phyloP scores from a whole-genome alignment of 2,329 filamentous ascomycete genomes.

The Penicillium decumbens region DNA sequence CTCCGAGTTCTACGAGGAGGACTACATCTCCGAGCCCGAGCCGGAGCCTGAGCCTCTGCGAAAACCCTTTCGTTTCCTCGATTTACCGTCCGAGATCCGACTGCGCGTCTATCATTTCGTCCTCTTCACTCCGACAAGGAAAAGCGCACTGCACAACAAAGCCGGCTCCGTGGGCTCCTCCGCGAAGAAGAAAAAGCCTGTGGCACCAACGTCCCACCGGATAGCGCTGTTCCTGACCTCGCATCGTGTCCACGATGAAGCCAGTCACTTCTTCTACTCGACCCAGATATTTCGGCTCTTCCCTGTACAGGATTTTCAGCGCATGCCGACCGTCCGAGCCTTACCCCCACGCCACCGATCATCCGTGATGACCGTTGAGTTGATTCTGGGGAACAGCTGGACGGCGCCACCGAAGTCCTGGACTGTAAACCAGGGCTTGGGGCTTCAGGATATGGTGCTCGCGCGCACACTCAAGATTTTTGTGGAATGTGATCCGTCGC shows the following conservation, averaged over 20 bases:
- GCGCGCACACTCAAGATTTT: constrained; percentile 53
- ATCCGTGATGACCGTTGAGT: constrained; percentile 51
- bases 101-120: constrained; percentile 47
- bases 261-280: constrained; percentile 49
- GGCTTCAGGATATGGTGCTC: constrained; percentile 46
- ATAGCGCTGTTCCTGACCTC: constrained; percentile 40
- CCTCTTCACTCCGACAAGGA: constrained; percentile 38
- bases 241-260: constrained; percentile 48
- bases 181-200: constrained; percentile 32
- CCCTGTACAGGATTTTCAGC: constrained; percentile 48
- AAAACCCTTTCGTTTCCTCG: constrained; percentile 49
- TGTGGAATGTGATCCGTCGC: constrained; percentile 53
- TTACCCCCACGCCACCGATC: constrained; percentile 50
- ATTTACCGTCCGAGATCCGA: constrained; percentile 52
- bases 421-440: constrained; percentile 48
- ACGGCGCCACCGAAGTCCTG: constrained; percentile 53
- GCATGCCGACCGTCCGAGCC: constrained; percentile 44
- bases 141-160: constrained; percentile 20
- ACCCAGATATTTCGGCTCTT: constrained; percentile 52
- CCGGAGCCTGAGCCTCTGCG: constrained; percentile 12
- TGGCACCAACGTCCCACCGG: constrained; percentile 34
- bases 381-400: constrained; percentile 58
- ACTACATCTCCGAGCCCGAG: constrained; percentile 17
- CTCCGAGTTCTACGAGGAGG: constrained; percentile 12
- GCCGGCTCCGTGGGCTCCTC: constrained; percentile 37